Percentiles rank a stretch among this genome's conserved stretches.
phyloP scores from a whole-genome alignment of 2,329 filamentous ascomycete species.

The Colletotrichum sp. region DNA sequence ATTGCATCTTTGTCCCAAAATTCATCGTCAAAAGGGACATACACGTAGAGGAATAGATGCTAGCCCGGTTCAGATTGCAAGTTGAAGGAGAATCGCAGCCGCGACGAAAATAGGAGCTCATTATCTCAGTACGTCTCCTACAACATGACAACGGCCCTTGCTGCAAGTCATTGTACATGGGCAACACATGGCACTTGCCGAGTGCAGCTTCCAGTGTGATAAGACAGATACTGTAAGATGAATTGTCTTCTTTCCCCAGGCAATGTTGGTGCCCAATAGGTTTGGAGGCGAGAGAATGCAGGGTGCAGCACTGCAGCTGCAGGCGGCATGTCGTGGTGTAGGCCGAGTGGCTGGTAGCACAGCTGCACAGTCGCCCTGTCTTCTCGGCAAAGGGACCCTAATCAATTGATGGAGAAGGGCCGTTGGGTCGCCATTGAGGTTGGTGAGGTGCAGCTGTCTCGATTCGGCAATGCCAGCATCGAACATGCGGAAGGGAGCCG shows the following conservation, averaged over 20 bases:
- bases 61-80: not conserved
- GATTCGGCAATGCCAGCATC: not conserved
- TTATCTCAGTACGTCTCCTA: not conserved
- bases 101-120: not conserved
- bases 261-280: not conserved
- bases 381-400: not conserved
- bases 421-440: not conserved
- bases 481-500: not conserved
- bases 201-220: not conserved
- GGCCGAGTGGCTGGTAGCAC: slow-evolving; percentile 14
- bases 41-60: too few species aligned
- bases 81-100: not conserved
- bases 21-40: not conserved
- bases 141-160: not conserved
- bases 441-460: not conserved
- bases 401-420: not conserved
- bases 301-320: slow-evolving; percentile 11
- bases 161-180: slow-evolving; percentile 16
- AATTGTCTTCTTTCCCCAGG: not conserved
- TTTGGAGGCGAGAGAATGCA: not conserved
- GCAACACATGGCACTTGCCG: not conserved
- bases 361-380: slow-evolving; percentile 5
- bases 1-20: not conserved
- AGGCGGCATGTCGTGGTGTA: slow-evolving; percentile 2
- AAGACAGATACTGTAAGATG: not conserved